A percentile compares a stretch with the other conserved stretches of the same genome.
Evolutionary conservation across 164 flowering plant genomes (phyloP).

Genomic region (Cinnamomum chago): DNA sequence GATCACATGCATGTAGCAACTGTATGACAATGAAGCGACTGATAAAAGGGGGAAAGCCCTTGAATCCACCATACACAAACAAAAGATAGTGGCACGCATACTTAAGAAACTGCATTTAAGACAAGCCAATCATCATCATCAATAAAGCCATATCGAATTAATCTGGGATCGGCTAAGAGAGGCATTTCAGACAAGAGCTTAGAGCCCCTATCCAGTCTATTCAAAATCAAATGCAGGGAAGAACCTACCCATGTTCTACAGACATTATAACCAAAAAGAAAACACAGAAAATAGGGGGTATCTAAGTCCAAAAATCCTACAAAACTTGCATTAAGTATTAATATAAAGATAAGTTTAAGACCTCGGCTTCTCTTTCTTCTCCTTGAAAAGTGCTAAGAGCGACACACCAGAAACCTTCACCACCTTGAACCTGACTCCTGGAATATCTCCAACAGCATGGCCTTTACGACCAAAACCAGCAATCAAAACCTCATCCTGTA

Average conservation of each 20-base stretch:
- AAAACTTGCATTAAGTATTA: not conserved
- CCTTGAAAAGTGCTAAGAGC: slow-evolving; percentile 58
- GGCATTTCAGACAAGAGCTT: too few relatives aligned
- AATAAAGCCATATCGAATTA: too few relatives aligned
- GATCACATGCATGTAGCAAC: too few relatives aligned
- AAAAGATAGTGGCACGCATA: too few relatives aligned
- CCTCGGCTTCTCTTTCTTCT: slow-evolving; percentile 69
- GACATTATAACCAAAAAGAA: not conserved
- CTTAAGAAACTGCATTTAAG: too few relatives aligned
- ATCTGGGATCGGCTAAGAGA: too few relatives aligned
- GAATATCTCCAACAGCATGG: slow-evolving; percentile 70
- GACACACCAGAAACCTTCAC: slow-evolving; percentile 70
- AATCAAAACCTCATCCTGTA: slow-evolving; percentile 59
- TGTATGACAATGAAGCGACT: too few relatives aligned
- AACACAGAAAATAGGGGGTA: not conserved
- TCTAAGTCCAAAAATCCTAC: not conserved
- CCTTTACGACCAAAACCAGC: slow-evolving; percentile 68
- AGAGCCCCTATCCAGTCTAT: too few relatives aligned
- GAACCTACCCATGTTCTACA: not conserved
- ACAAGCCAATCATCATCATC: too few relatives aligned
- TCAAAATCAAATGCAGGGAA: not conserved
- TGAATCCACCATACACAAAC: too few relatives aligned
- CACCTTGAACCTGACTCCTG: slow-evolving; percentile 66
- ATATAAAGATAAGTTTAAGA: slow-evolving; percentile 23
- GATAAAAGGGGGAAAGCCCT: too few relatives aligned